Percentiles rank a stretch among this genome's conserved stretches.
These are phyloP conservation scores for Fusarium sacchari DNA, from an alignment of 2,329 filamentous ascomycete genomes.

Conservation along the genomic window DNA sequence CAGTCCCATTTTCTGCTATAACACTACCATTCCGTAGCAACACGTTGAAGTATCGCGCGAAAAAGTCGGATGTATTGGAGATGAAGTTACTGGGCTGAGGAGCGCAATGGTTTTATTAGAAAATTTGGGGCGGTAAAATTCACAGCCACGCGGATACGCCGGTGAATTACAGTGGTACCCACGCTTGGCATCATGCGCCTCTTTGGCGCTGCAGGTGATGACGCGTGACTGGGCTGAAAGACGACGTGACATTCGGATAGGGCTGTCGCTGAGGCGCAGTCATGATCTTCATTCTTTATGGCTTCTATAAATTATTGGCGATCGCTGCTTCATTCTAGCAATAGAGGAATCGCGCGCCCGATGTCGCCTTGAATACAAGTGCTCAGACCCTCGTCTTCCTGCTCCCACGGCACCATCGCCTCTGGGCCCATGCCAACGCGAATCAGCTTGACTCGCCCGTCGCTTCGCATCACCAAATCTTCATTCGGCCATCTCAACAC, in stretches of 20 bases:
- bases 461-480: constrained; percentile 18
- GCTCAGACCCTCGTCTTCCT: constrained; percentile 32
- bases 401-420: constrained; percentile 32
- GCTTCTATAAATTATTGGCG: background rate
- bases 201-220: background rate
- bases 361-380: constrained; percentile 37
- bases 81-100: background rate
- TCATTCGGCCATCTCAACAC: constrained; percentile 40
- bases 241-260: accelerated
- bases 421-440: constrained; percentile 33
- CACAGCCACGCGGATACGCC: constrained; percentile 35
- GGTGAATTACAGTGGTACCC: background rate
- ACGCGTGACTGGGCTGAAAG: constrained; percentile 9
- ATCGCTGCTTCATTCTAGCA: background rate
- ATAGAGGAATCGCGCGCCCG: background rate
- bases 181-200: constrained; percentile 32
- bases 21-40: background rate
- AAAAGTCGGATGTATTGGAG: background rate
- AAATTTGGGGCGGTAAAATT: constrained; percentile 10
- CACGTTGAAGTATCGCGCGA: background rate
- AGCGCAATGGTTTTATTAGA: background rate
- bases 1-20: constrained; percentile 30
- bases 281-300: background rate
- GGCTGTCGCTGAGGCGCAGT: background rate
- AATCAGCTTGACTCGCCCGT: constrained; percentile 30